phyloP scores from a whole-genome alignment of 2,329 filamentous ascomycete genomes.

The Monosporascus sp. region DNA sequence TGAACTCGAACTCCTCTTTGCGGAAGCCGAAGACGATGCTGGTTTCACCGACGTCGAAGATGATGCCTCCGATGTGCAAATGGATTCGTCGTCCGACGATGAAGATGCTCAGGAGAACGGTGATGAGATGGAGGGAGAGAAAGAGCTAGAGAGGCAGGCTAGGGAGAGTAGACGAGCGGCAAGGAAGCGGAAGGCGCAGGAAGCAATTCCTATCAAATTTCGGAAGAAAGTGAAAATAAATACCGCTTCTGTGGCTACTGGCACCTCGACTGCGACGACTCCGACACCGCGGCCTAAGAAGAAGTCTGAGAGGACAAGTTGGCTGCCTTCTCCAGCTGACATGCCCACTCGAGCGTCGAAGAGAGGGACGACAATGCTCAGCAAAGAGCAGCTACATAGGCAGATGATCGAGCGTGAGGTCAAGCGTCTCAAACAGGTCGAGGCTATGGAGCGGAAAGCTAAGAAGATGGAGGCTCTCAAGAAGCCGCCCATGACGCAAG shows the following conservation, averaged over 20 bases:
- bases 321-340: constrained; percentile 50
- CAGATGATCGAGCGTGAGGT: constrained; percentile 70
- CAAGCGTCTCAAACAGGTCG: constrained; percentile 64
- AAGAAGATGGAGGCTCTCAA: constrained; percentile 69
- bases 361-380: constrained; percentile 51
- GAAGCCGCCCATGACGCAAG: constrained; percentile 80
- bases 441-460: constrained; percentile 60
- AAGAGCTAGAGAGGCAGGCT: constrained; percentile 73
- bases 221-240: constrained; percentile 71
- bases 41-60: constrained; percentile 65
- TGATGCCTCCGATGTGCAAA: constrained; percentile 68
- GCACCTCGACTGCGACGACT: constrained; percentile 27
- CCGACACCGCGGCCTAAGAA: constrained; percentile 49
- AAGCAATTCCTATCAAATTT: constrained; percentile 64
- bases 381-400: constrained; percentile 58
- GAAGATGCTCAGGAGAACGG: constrained; percentile 67
- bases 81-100: constrained; percentile 80
- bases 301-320: constrained; percentile 54
- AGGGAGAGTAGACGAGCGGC: constrained; percentile 60
- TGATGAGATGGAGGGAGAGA: constrained; percentile 80
- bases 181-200: constrained; percentile 75
- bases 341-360: constrained; percentile 54
- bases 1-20: constrained; percentile 69
- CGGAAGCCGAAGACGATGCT: constrained; percentile 63
- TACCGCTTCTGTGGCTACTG: constrained; percentile 31